Evolutionary conservation across 257 asterid genomes (phyloP).

Genomic region (Gardenia jasminoides): DNA sequence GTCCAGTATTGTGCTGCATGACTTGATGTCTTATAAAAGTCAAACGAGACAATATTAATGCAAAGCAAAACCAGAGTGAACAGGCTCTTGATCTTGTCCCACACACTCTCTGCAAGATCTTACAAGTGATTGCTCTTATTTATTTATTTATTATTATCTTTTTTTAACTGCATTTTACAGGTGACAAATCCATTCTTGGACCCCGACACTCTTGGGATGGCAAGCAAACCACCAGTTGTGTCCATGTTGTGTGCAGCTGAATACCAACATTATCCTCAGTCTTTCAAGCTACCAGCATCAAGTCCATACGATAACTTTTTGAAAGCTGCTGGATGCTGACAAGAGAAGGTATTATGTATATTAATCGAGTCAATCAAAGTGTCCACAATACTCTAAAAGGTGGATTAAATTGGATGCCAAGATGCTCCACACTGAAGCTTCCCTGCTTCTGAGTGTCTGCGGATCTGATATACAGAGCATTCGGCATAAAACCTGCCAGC

Average conservation of each 20-base stretch:
- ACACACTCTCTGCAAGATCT: neutral
- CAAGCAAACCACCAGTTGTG: slow-evolving; percentile 30
- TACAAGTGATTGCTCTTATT: too few relatives aligned
- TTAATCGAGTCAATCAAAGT: neutral
- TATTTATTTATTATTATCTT: too few relatives aligned
- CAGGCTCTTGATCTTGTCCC: neutral
- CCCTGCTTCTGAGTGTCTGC: slow-evolving; percentile 13
- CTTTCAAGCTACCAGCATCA: slow-evolving; percentile 67
- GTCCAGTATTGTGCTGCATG: neutral
- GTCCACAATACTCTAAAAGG: slow-evolving; percentile 11
- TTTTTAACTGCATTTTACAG: too few relatives aligned
- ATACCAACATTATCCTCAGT: slow-evolving; percentile 47
- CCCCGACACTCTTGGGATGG: slow-evolving; percentile 25
- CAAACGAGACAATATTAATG: neutral
- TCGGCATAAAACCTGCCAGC: slow-evolving; percentile 5
- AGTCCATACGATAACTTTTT: slow-evolving; percentile 84
- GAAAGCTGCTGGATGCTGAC: slow-evolving; percentile 89
- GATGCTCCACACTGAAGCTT: slow-evolving; percentile 4
- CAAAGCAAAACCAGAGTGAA: neutral
- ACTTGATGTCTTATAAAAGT: neutral
- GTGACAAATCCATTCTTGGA: slow-evolving; percentile 45
- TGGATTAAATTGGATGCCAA: neutral
- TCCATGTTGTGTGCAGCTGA: slow-evolving; percentile 49
- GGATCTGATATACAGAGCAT: neutral
- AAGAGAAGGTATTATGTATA: neutral